A percentile compares a stretch with the other conserved stretches of the same genome.
Conservation (phyloP, 305 asterid species). For the Solanum hybrid region DNA sequence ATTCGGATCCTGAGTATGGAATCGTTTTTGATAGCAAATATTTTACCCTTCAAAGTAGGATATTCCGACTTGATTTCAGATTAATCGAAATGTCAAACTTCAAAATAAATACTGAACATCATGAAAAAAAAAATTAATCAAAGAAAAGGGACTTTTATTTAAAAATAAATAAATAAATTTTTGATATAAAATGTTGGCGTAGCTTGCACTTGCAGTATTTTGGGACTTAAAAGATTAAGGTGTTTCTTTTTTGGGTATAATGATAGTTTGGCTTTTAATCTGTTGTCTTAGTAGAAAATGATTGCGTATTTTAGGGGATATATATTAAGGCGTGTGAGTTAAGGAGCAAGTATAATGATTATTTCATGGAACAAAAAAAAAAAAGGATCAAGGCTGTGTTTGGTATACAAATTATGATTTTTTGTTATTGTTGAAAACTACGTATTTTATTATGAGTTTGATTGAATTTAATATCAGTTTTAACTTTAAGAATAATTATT, state of each 20-base stretch:
- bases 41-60: neutral
- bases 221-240: neutral
- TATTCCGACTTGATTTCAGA: neutral
- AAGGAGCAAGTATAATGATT: neutral
- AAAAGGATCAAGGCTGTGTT: neutral
- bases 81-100: neutral
- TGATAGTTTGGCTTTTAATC: neutral
- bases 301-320: neutral
- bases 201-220: conserved; percentile 45
- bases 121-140: no score
- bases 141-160: neutral
- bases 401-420: neutral
- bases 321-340: neutral
- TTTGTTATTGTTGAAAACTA: neutral
- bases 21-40: neutral
- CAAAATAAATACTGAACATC: neutral
- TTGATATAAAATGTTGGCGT: conserved; percentile 25
- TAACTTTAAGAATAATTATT: neutral
- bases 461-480: neutral
- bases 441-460: neutral
- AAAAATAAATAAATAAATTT: no score
- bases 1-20: neutral
- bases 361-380: neutral
- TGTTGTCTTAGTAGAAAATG: neutral
- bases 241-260: neutral